Percentiles rank a stretch among this genome's conserved stretches.
Evolutionary conservation across 176 grass and related monocot species (phyloP).

Genomic region (Tillandsia leiboldiana): DNA sequence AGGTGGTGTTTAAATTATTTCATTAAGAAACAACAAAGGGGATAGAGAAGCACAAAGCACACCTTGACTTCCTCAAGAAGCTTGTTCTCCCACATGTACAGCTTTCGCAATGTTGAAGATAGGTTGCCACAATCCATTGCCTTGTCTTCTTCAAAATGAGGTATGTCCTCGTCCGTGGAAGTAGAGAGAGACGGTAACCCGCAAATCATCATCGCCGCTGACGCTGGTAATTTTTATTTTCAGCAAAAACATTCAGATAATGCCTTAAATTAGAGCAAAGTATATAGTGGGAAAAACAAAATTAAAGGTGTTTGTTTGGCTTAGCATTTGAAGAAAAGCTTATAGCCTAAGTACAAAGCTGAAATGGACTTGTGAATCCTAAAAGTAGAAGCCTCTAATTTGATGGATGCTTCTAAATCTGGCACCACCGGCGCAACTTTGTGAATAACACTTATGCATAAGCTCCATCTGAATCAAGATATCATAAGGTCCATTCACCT

Average conservation of each 20-base stretch:
- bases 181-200: conserved; percentile 41
- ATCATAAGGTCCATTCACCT: conserved; percentile 31
- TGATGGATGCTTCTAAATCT: too few relatives aligned
- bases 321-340: too few relatives aligned
- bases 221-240: conserved; percentile 27
- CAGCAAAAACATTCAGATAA: neutral
- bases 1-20: too few relatives aligned
- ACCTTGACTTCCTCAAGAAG: conserved; percentile 99
- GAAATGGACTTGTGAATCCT: too few relatives aligned
- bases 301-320: too few relatives aligned
- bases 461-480: neutral
- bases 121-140: conserved; percentile 70
- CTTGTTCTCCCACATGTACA: conserved; percentile 97
- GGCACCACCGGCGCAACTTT: too few relatives aligned
- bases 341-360: neutral
- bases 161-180: conserved; percentile 42
- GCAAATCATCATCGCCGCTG: conserved; percentile 63
- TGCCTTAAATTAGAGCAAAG: too few relatives aligned
- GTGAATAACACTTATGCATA: too few relatives aligned
- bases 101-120: conserved; percentile 86
- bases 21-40: neutral
- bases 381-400: too few relatives aligned
- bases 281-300: too few relatives aligned
- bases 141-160: conserved; percentile 65
- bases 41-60: conserved; percentile 15